Evolutionary conservation across 2,329 filamentous ascomycete species (phyloP), one percentile per base, ranked within the genome.

Genomic region (Colletotrichum cuscutae): DNA sequence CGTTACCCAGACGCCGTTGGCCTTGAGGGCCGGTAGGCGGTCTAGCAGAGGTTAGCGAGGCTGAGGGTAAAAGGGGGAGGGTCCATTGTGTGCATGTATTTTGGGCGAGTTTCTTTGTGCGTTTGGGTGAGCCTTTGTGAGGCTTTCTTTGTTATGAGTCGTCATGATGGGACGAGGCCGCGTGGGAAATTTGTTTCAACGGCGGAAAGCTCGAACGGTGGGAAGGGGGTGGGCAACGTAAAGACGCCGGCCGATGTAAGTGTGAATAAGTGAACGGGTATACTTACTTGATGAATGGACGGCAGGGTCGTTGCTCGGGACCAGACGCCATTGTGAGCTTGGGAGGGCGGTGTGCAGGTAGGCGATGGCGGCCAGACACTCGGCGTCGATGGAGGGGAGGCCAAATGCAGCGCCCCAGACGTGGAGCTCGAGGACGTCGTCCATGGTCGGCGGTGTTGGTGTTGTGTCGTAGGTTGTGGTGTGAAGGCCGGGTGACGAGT

Each of bases 391-490:
- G 56, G 97, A 98, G 15, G 96, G 92, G 57, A 98, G 89, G 53
- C 91, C 92, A 81, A 98, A 97, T 53, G 94, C 95, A 67, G 95
- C 92, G 62, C 95, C 95, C 93, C 95, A 97, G 79, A 98, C 89
- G 83, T 98, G 93, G 73, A 99, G 89, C 84, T 96, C 90, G 61
- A 95, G 84, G 75, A 90, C 49, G n/a, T 61, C 56, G 24, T 61
- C 60, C 71, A 72, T 72, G 37, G 37, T 42, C 37, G 37, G 37
- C 13, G 37, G 37, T 42, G 35, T 13, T 42, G 37, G 37, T n/a
- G 9, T 4, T 49, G 22, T 32, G 59, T 22, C 42, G 22, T 53
- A 15, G 4, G 54, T 65, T 42, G 58, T 22, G 28, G 64, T 26
- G 63, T 30, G 54, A 59, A 72, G 42, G 13, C 42, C 7, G 58